Evolutionary conservation across 2,329 filamentous ascomycete species (phyloP), one percentile per base, ranked within the genome.

Genomic region (Domatiomyces globalis): DNA sequence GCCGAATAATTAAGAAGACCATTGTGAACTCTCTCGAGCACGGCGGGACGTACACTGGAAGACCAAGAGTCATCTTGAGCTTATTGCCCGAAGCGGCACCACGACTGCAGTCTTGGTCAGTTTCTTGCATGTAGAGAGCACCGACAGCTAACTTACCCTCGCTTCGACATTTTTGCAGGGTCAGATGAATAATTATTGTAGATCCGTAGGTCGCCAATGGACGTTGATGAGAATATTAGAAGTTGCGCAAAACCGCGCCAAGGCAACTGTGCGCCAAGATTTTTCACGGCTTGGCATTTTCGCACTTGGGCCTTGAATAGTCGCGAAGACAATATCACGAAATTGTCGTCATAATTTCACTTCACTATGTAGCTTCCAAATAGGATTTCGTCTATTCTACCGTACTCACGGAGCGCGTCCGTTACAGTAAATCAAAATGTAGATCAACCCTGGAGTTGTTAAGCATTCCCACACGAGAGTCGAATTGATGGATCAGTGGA

Each of bases 21-120:
- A 39, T 39, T 15, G 12, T 15, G 10, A 15, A 39, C 33, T 39
- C 10, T 39, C 33, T 39, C 33, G 33, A 15, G 49, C 49, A 48
- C 54, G 50, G 47, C 42, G 48, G 59, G 68, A 86, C 88, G 74
- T 94, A 95, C 89, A 95, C 88, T 77, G 92, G 92, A 69, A 98
- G 88, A 95, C 87, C 92, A 76, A 98, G 87, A 74, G 92, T 95
- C 92, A 98, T 98, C 86, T 95, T 96, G 70, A 96, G 86, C 86
- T 98, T 98, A 86, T 94, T 94, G 83, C 92, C 92, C 70, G 89
- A 85, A 80, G 87, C 85, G 85, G 85, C 86, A 81, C 87, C 78
- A 69, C 79, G 76, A 72, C 78, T 79, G 22, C 47, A 45, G 63
- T 27, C 49, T 18, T 43, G 29, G 45, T 52, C 45, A 53, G 53